Evolutionary conservation across 1,139 yeast genomes (phyloP), one percentile per base, ranked within the genome.

Genomic region (Sugiyamaella novakii): DNA sequence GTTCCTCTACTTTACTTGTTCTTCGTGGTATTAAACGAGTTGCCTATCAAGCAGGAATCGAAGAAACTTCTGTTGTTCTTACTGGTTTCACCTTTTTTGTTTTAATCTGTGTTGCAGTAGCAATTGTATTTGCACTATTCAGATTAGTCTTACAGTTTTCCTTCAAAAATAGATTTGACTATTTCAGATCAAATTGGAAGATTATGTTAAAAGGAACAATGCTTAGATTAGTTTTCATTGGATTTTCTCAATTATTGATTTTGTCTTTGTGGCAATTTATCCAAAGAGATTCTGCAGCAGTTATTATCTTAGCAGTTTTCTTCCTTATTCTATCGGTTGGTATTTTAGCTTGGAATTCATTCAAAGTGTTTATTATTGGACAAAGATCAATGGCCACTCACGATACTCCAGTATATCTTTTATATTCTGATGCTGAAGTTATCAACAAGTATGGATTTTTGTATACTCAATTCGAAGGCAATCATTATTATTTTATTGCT

Each of bases 11-110:
- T 3, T 57, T 69, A 44, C 49, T 65, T 45, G 87, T 91, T 31
- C 71, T 91, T 51, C 78, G 97, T 65, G 98, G 98, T 60, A 83
- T 92, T 58, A 89, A 88, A 69, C 83, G 98, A 69, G 94, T 91
- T n/a, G 83, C 96, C 0, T 92, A 77, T 67, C 74, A 83, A 56
- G 89, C 96, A 10, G 79, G 79, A 14, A 88, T 92, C 60, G 98
- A 92, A 69, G 77, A 84, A 57, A 87, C 98, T 12, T 79, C 83
- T 59, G 71, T 89, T 49, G 94, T 89, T 64, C 75, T 92, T 70
- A 92, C 98, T 0, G 85, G 91, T 51, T 81, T 88, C 54, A 86
- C 87, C 19, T 88, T 91, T 66, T 84, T 88, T 64, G 72, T 91
- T 29, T 85, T 92, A 68, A 81, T 91, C 63, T 65, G 69, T 45